A percentile compares a stretch with the other conserved stretches of the same genome.
phyloP scores from a whole-genome alignment of 768 basidiomycete genomes.

The Chalciporus sphaerocephalus region DNA sequence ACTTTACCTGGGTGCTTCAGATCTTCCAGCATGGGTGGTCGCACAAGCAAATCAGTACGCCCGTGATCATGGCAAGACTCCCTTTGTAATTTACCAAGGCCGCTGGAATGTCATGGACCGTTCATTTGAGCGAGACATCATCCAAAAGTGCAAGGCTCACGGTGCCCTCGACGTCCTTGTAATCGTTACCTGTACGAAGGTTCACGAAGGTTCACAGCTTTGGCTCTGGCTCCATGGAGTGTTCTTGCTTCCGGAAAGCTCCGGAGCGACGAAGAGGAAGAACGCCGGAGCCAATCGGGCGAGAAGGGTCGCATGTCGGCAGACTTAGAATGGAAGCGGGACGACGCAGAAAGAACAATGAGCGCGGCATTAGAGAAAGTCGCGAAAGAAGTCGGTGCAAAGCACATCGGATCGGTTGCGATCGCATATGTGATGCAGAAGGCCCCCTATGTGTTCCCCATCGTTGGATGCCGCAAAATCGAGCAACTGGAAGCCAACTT shows the following conservation, averaged over 20 bases:
- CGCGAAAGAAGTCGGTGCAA: conserved; percentile 36
- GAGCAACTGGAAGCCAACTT: conserved; percentile 41
- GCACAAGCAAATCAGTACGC: conserved; percentile 49
- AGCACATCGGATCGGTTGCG: conserved; percentile 35
- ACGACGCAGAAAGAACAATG: conserved; percentile 32
- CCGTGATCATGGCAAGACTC: conserved; percentile 42
- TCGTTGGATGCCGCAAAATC: conserved; percentile 42
- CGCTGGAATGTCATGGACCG: conserved; percentile 41
- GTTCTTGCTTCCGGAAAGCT: conserved; percentile 31
- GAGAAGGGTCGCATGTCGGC: conserved; percentile 37
- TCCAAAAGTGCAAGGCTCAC: conserved; percentile 34
- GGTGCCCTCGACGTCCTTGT: too few relatives aligned
- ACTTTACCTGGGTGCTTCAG: conserved; percentile 40
- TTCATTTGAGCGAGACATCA: conserved; percentile 51
- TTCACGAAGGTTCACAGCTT: conserved; percentile 17
- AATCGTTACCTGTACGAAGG: not conserved
- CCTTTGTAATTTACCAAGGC: conserved; percentile 54
- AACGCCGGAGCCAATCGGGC: conserved; percentile 20
- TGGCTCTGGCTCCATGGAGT: conserved; percentile 37
- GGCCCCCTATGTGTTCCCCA: conserved; percentile 41
- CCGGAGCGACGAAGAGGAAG: conserved; percentile 31
- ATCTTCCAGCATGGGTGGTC: conserved; percentile 50
- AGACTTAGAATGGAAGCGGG: conserved; percentile 33
- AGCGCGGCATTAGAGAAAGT: conserved; percentile 37
- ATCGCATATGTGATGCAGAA: conserved; percentile 46